Base-by-base conservation (phyloP, 2,329 filamentous ascomycete genomes). In the Aspergillus fumigatus region DNA sequence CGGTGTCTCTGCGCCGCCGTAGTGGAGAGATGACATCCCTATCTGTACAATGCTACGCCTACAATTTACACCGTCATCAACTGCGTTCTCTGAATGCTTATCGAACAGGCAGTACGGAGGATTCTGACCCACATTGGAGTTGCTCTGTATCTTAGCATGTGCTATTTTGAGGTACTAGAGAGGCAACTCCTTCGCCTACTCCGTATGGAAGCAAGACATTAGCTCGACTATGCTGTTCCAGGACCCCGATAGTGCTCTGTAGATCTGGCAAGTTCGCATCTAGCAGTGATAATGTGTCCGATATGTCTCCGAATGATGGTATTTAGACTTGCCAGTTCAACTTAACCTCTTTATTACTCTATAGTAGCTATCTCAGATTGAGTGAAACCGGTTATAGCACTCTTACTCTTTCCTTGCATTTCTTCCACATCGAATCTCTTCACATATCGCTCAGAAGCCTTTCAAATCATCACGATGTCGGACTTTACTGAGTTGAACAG, bases 401-500 rank as follows among this genome's bases (percentile, higher is more conserved):
- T 58, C 7, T 53, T 45, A n/a, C n/a, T 21, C 1, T 1, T 29
- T 11, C 40, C 32, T 21, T 41, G 43, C 25, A 27, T 10, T 32
- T 26, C 53, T 51, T 27, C 11, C 9, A 4, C 47, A 40, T 55
- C 26, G 29, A 19, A 25, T 26, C 25, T 49, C 19, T 41, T 38
- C 11, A 27, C 38, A 26, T 17, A 43, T 48, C 50, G 21, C 11
- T 19, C 11, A 35, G 35, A n/a, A 19, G 9, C 3, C 23, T 26
- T 47, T 5, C 25, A 25, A 17, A 10, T 35, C 17, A 21, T 29
- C 38, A 62, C 48, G 45, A 73, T 73, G 72, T 63, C 68, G 26
- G 64, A 70, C 40, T 65, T 73, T 48, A 70, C 72, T 5, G 73
- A 75, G 56, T 62, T 63, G 25, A 78, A 78, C 52, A 68, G 70